Conservation (phyloP, 345 rosid species). For the Orychophragmus violaceus region DNA sequence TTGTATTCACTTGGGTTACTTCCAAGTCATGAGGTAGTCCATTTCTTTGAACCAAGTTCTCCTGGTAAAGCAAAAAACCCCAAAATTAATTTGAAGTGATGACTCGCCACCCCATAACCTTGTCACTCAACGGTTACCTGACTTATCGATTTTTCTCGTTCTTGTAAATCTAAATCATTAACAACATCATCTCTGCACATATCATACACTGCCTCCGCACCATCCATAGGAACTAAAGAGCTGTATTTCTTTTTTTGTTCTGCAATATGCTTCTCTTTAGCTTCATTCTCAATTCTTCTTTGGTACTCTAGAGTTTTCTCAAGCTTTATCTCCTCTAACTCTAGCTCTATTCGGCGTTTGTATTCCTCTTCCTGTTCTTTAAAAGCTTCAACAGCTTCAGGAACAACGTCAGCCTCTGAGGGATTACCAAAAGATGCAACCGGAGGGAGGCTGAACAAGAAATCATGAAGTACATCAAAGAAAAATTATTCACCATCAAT, state of each 20-base stretch:
- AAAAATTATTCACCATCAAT: neutral
- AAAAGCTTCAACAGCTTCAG: constrained; percentile 39
- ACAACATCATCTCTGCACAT: constrained; percentile 27
- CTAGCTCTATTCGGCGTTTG: constrained; percentile 69
- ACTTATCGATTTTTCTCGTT: constrained; percentile 9
- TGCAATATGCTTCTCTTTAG: constrained; percentile 78
- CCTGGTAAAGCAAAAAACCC: constrained; percentile 37
- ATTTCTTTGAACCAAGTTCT: constrained; percentile 29
- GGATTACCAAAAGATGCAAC: constrained; percentile 48
- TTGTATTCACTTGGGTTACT: constrained; percentile 19
- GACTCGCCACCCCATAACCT: constrained; percentile 1
- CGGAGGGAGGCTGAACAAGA: constrained; percentile 49
- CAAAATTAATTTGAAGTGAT: neutral
- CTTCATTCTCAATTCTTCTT: constrained; percentile 83
- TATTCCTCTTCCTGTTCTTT: constrained; percentile 70
- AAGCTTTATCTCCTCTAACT: constrained; percentile 86
- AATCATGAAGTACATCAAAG: constrained; percentile 18
- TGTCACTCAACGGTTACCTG: constrained; percentile 13
- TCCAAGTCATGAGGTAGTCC: constrained; percentile 35
- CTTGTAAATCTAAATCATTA: constrained; percentile 27
- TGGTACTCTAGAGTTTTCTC: constrained; percentile 83
- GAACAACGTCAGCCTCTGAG: constrained; percentile 41
- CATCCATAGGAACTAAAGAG: constrained; percentile 33
- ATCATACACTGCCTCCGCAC: constrained; percentile 30
- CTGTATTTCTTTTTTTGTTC: constrained; percentile 63